A percentile compares a stretch with the other conserved stretches of the same genome.
These are phyloP conservation scores for Vigna nakashimae DNA, from an alignment of 306 rosid species.

Conservation along the genomic window DNA sequence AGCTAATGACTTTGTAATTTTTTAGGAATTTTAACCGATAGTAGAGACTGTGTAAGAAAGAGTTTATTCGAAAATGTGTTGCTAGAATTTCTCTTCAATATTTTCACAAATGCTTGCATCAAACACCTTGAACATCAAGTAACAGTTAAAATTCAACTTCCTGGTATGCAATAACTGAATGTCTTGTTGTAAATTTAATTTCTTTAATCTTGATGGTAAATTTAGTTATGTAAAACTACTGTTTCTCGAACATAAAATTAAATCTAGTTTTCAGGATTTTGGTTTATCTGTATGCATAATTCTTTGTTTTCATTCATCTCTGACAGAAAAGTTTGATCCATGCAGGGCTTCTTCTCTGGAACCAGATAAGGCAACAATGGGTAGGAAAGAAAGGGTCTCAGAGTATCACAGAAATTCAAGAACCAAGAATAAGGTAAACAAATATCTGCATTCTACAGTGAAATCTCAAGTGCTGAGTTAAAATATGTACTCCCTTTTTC, in stretches of 20 bases:
- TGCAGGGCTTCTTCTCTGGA: slow-evolving; percentile 87
- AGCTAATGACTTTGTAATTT: background rate
- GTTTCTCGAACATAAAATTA: slow-evolving; percentile 16
- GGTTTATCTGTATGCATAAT: background rate
- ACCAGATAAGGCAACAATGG: slow-evolving; percentile 85
- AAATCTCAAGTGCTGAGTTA: background rate
- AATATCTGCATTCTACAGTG: background rate
- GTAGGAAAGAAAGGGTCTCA: slow-evolving; percentile 57
- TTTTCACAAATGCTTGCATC: slow-evolving; percentile 10
- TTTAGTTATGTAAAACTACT: slow-evolving; percentile 7
- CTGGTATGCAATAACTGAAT: background rate
- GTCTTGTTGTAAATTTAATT: background rate
- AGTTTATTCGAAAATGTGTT: background rate
- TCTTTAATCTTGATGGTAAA: slow-evolving; percentile 14
- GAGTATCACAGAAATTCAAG: slow-evolving; percentile 46
- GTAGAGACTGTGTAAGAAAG: background rate
- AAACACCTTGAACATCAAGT: slow-evolving; percentile 9
- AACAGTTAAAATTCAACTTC: slow-evolving; percentile 2
- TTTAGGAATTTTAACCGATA: background rate
- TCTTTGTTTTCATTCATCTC: slow-evolving; percentile 21
- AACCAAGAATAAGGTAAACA: slow-evolving; percentile 74
- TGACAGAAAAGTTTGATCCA: slow-evolving; percentile 39
- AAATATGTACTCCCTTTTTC: background rate
- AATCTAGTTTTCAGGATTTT: slow-evolving; percentile 12
- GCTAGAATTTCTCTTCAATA: background rate